These are phyloP conservation scores for Aspergillus sp. DNA, from an alignment of 2,329 filamentous ascomycete species.

Conservation along the genomic window DNA sequence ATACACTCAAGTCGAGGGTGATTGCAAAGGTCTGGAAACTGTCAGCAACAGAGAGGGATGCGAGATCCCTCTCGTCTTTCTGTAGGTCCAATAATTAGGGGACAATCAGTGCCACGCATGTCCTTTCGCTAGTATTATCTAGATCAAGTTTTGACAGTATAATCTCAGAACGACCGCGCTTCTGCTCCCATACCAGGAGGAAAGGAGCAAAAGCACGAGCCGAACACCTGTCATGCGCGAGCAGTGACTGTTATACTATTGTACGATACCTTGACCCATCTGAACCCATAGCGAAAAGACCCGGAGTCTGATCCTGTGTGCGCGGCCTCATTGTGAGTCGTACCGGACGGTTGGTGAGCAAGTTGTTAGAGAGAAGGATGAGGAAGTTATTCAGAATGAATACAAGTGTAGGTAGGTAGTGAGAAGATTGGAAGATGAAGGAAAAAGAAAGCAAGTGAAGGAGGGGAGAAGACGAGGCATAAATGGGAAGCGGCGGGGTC, in stretches of 20 bases:
- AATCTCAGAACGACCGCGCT: slow-evolving; percentile 63
- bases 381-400: background rate
- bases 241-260: slow-evolving; percentile 41
- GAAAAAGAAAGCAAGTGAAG: background rate
- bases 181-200: background rate
- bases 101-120: slow-evolving; percentile 67
- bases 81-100: slow-evolving; percentile 35
- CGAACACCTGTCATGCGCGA: slow-evolving; percentile 50
- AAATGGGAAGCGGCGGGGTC: background rate
- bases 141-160: slow-evolving; percentile 84
- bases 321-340: slow-evolving; percentile 34
- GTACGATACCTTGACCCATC: slow-evolving; percentile 48
- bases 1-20: slow-evolving; percentile 40
- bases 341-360: slow-evolving; percentile 29
- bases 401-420: background rate
- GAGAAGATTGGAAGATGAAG: background rate
- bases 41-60: slow-evolving; percentile 28
- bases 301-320: slow-evolving; percentile 22
- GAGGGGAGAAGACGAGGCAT: slow-evolving; percentile 4
- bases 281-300: slow-evolving; percentile 34
- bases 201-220: slow-evolving; percentile 16
- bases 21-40: slow-evolving; percentile 25
- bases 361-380: background rate
- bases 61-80: slow-evolving; percentile 15
- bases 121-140: slow-evolving; percentile 87